Base-by-base conservation (phyloP, 495 filamentous ascomycete species). In the Bacidia rubella region DNA sequence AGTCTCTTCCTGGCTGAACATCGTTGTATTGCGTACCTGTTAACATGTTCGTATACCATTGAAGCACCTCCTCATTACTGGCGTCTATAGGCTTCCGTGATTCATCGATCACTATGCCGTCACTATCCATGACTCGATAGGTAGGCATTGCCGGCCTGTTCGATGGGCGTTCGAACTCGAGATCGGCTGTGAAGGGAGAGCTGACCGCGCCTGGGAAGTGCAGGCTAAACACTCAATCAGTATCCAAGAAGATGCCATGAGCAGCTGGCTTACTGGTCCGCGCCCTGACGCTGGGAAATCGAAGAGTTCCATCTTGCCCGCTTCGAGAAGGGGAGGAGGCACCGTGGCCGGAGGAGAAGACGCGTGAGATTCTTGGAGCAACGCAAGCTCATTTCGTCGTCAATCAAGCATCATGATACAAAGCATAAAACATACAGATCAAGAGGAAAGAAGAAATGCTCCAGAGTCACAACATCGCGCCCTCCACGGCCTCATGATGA, bases 181-280 rank as follows among this genome's bases (percentile, higher is more conserved):
- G 81, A 3, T 76, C 68, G 55, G 78, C 80, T 2, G 85, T 94
- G 66, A 99, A 97, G 52, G 86, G 85, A 67, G 85, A 92, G 66
- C 93, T 86, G 24, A 99, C 75, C 0, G 93, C 93, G n/a, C 92
- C 92, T 0, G 92, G 92, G 57, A 99, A 99, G 32, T 82, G 81
- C 40, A 98, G 87, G 57, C 81, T 85, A 23, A 2, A 2, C 25
- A 7, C 5, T 35, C 29, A 35, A 15, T 35, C 17, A 61, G 27
- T 53, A 54, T 56, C 44, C 53, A 46, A 21, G 2, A 17, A n/a
- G n/a, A n/a, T n/a, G n/a, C n/a, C n/a, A n/a, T n/a, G n/a, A n/a
- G n/a, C n/a, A n/a, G n/a, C n/a, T n/a, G n/a, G 27, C 69, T 54
- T 65, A 80, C 79, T 70, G 67, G 56, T 82, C 79, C 24, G 83